Evolutionary conservation across 1,284 basidiomycete species (phyloP), one percentile per base, ranked within the genome.

Genomic region (Ustilago curta): DNA sequence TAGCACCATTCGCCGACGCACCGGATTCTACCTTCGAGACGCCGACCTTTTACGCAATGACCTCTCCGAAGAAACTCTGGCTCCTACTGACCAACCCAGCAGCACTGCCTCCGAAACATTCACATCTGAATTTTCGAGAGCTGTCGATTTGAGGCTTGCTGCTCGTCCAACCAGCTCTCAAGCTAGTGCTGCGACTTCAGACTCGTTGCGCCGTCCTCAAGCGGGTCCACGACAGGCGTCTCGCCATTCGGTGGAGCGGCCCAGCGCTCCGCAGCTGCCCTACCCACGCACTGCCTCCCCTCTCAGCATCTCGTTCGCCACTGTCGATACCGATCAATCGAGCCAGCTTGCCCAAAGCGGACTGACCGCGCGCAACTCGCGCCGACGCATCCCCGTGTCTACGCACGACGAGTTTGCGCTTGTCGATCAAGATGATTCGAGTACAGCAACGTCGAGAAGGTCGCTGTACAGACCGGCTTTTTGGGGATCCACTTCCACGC

Each of bases 261-360:
- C 53, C 8, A 27, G 18, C 27, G 55, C 63, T 18, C 70, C 70
- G 8, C 70, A 72, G 25, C 32, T 72, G 39, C 70, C 70, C 8
- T 50, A 68, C 37, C 55, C 67, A 3, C 70, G 70, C 8, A 64
- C 60, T 25, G 60, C 64, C 21, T 72, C 70, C 19, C 70, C 70
- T 7, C 59, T 72, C 37, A 32, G 44, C 27, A 31, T 72, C 7
- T 32, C 70, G 1, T 72, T 72, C 27, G 40, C 57, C 6, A 31
- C 58, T 32, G 48, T 23, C 14, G 61, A 53, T 23, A 39, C 40
- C 12, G 43, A 61, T 27, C 39, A 37, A 8, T 8, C 12, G 27
- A 23, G 27, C 6, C 57, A 51, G 23, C 31, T n/a, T 42, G 48
- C 58, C 21, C 23, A 32, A 21, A 37, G 25, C 39, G 49, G 48